Conservation (phyloP, 768 basidiomycete species). For the Phaeotremella fagi region DNA sequence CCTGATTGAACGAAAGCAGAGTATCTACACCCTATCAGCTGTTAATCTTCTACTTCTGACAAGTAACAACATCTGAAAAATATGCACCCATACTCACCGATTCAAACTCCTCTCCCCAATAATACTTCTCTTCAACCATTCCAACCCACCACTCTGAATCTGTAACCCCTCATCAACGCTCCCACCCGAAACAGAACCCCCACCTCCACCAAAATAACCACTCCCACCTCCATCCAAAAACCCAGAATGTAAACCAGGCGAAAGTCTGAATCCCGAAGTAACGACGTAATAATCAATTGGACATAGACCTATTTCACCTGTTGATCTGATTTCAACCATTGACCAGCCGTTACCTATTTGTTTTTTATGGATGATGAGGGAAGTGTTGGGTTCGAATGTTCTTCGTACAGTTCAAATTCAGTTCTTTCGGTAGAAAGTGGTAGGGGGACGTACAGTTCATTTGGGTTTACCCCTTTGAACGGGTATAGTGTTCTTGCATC, state of each 20-base stretch:
- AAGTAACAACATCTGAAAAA: background rate
- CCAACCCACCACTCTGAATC: background rate
- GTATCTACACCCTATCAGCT: background rate
- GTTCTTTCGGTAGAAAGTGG: background rate
- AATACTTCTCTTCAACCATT: constrained; percentile 1
- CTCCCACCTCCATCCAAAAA: background rate
- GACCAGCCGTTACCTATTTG: constrained; percentile 8
- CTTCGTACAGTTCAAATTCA: background rate
- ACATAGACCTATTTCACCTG: constrained; percentile 7
- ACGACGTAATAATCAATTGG: constrained; percentile 4
- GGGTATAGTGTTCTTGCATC: constrained; percentile 7
- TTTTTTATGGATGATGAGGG: background rate
- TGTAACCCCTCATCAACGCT: too few species aligned
- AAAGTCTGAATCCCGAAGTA: background rate
- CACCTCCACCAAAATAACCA: background rate
- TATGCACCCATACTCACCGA: background rate
- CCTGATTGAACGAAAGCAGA: constrained; percentile 1
- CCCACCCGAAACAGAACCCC: background rate
- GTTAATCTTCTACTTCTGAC: too few species aligned
- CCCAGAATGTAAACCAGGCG: background rate
- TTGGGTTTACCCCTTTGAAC: constrained; percentile 3
- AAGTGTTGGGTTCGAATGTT: background rate
- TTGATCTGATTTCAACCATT: constrained; percentile 1
- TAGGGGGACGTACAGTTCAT: constrained; percentile 9
- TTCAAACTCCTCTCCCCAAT: background rate